phyloP scores from a whole-genome alignment of 345 rosid species.

The Lenwebbia sp. region DNA sequence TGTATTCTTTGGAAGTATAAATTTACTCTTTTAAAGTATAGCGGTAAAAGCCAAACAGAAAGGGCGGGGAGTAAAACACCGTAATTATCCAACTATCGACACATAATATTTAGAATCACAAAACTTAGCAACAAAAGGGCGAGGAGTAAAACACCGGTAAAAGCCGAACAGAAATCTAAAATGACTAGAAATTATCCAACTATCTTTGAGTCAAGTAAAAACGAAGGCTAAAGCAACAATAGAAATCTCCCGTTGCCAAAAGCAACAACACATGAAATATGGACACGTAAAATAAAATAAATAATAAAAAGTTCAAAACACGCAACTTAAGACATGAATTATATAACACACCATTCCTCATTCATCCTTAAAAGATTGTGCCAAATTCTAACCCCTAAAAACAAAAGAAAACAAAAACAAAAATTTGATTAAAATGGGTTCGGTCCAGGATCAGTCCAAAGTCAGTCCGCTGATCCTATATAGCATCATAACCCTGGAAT shows the following conservation, averaged over 20 bases:
- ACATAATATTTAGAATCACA: no score
- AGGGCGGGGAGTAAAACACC: no score
- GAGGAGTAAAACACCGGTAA: no score
- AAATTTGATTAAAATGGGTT: background rate
- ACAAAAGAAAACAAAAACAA: background rate
- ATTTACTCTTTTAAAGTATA: background rate
- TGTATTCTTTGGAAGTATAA: no score
- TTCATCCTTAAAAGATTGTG: background rate
- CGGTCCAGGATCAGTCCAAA: background rate
- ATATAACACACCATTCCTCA: background rate
- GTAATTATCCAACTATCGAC: no score
- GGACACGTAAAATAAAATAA: background rate
- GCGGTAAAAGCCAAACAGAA: no score
- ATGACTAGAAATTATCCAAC: background rate
- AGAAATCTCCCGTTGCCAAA: background rate
- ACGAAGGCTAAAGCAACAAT: background rate
- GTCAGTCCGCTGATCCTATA: background rate
- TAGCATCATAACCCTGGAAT: rapidly evolving
- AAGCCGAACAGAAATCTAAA: background rate
- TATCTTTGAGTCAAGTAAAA: background rate
- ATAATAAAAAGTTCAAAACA: background rate
- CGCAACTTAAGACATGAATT: background rate
- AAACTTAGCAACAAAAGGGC: no score
- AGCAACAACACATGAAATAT: background rate
- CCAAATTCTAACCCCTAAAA: background rate